Evolutionary conservation across 805 yeast species (phyloP), one percentile per base, ranked within the genome.

Genomic region (Candida andamanensis): DNA sequence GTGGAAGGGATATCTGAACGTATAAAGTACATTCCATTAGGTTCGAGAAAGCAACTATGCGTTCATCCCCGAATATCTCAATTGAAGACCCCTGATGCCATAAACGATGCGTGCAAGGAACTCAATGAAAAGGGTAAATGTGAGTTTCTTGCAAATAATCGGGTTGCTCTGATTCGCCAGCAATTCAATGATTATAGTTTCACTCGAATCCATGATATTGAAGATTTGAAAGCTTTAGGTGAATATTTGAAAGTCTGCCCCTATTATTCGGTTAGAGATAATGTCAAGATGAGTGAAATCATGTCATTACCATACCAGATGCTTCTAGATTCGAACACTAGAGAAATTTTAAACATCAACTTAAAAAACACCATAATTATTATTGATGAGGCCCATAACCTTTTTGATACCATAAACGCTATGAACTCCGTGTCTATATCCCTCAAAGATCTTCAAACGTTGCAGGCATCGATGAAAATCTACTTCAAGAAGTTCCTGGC

Each of bases 331-430:
- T 67, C 67, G 9, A 62, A 67, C 6, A 61, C 92, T 0, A 63
- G 96, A 44, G 67, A 67, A 4, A 62, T 76, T 0, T 49, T 87
- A 26, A 73, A 74, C 1, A 49, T 89, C 5, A 67, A 78, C 24
- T 47, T 89, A 7, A 68, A 70, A 32, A 72, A 76, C 35, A 68
- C 89, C 1, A 70, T 89, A 2, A 76, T 90, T 1, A 72, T 90
- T 4, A 78, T 89, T 17, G 97, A 89, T 53, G 97, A 89, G 51
- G 97, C 97, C 0, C 97, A 89, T 50, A 89, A 89, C 50, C 58
- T 89, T 26, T 50, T 86, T 17, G 96, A 87, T 44, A 78, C 89
- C 0, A 74, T 89, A 3, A 72, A 80, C 1, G 59, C 81, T 2
- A 60, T 90, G 40, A 72, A 81, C 46, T 85, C 95, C 0, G 68